phyloP scores from a whole-genome alignment of 2,329 filamentous ascomycete genomes.

The Xylaria sp. region DNA sequence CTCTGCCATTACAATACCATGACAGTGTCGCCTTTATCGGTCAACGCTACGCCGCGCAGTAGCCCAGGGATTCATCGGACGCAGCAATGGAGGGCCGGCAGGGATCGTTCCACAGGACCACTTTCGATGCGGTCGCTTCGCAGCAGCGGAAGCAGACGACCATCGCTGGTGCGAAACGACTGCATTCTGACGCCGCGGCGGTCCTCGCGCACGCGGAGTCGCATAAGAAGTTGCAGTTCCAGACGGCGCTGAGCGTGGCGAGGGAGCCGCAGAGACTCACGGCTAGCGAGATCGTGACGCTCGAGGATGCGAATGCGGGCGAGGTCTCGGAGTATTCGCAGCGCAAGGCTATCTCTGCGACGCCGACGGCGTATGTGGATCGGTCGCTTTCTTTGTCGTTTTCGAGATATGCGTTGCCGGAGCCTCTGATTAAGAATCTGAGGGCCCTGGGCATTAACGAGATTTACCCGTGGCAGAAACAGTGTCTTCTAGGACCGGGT shows the following conservation, averaged over 20 bases:
- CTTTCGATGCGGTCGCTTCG: slow-evolving; percentile 43
- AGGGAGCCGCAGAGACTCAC: slow-evolving; percentile 28
- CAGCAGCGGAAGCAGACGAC: slow-evolving; percentile 34
- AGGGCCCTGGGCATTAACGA: slow-evolving; percentile 59
- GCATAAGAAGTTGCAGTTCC: slow-evolving; percentile 26
- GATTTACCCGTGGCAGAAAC: slow-evolving; percentile 77
- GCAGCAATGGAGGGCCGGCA: slow-evolving; percentile 25
- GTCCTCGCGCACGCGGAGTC: slow-evolving; percentile 18
- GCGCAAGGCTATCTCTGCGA: slow-evolving; percentile 46
- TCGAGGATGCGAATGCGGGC: slow-evolving; percentile 21
- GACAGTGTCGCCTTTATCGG: not conserved
- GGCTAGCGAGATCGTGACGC: slow-evolving; percentile 44
- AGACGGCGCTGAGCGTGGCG: slow-evolving; percentile 19
- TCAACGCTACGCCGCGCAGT: not conserved
- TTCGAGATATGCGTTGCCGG: slow-evolving; percentile 57
- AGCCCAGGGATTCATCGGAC: not conserved
- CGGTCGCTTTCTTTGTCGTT: slow-evolving; percentile 58
- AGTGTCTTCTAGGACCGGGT: slow-evolving; percentile 63
- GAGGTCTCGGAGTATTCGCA: slow-evolving; percentile 52
- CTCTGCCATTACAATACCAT: not conserved
- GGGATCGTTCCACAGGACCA: slow-evolving; percentile 45
- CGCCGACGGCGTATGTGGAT: slow-evolving; percentile 48
- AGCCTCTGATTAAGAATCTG: slow-evolving; percentile 58
- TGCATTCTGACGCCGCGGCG: slow-evolving; percentile 21
- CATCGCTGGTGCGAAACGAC: slow-evolving; percentile 47